A percentile compares a stretch with the other conserved stretches of the same genome.
Evolutionary conservation across 2,329 filamentous ascomycete genomes (phyloP).

Genomic region (Exophiala alcalophila): DNA sequence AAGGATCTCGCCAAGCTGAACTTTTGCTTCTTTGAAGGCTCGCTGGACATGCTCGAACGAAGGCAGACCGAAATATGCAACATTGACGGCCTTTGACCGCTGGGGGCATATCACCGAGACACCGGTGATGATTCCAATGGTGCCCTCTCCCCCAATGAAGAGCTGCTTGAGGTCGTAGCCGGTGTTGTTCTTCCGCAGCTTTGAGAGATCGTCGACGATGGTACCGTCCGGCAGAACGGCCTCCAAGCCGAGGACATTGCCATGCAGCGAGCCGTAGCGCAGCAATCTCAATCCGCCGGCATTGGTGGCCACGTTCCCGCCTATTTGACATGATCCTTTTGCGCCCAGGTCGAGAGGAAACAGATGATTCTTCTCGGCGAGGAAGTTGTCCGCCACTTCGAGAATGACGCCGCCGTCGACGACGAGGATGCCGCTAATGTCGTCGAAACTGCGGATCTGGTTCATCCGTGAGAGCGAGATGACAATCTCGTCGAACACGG

Average conservation of each 20-base stretch:
- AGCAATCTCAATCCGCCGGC: slow-evolving; percentile 86
- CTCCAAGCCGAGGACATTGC: slow-evolving; percentile 86
- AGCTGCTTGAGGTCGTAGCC: slow-evolving; percentile 96
- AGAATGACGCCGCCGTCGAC: slow-evolving; percentile 89
- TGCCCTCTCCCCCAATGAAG: slow-evolving; percentile 94
- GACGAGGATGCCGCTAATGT: slow-evolving; percentile 85
- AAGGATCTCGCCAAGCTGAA: slow-evolving; percentile 86
- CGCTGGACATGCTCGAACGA: slow-evolving; percentile 85
- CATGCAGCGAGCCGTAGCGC: slow-evolving; percentile 91
- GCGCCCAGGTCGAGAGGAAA: slow-evolving; percentile 97
- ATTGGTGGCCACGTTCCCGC: slow-evolving; percentile 94
- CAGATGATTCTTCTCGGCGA: slow-evolving; percentile 79
- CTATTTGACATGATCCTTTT: slow-evolving; percentile 94
- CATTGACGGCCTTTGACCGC: slow-evolving; percentile 82
- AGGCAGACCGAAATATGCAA: slow-evolving; percentile 88
- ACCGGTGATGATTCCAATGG: slow-evolving; percentile 88
- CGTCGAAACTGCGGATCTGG: slow-evolving; percentile 84
- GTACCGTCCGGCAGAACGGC: slow-evolving; percentile 92
- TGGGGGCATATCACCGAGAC: slow-evolving; percentile 88
- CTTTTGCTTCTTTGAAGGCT: slow-evolving; percentile 85
- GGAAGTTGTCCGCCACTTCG: slow-evolving; percentile 80
- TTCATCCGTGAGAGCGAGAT: slow-evolving; percentile 90
- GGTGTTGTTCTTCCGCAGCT: slow-evolving; percentile 95
- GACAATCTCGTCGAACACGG: slow-evolving; percentile 97
- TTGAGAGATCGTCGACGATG: slow-evolving; percentile 82